phyloP scores from a whole-genome alignment of 495 filamentous ascomycete genomes.

The Neurospora sp. region DNA sequence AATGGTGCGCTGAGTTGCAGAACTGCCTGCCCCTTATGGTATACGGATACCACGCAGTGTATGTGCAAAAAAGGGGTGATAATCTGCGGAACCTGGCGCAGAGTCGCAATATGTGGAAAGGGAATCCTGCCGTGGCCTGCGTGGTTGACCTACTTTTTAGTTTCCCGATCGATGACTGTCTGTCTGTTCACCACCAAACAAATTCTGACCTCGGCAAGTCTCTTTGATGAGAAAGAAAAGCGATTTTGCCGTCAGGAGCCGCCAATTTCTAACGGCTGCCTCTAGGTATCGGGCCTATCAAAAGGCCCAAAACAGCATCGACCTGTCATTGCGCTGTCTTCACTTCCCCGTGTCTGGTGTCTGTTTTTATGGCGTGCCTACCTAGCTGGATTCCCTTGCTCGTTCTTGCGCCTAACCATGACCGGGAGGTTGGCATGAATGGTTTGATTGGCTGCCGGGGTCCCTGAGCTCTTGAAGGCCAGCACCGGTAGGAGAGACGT shows the following conservation, averaged over 20 bases:
- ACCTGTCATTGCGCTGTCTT: neutral
- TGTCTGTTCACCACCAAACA: neutral
- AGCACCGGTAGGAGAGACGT: neutral
- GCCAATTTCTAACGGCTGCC: neutral
- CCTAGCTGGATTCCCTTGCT: neutral
- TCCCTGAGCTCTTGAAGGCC: neutral
- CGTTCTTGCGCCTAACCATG: neutral
- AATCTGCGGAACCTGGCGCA: neutral
- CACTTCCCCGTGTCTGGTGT: neutral
- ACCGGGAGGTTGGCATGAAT: neutral
- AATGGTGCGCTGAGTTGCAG: neutral
- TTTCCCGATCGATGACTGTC: neutral
- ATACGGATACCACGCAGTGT: neutral
- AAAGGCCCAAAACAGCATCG: neutral
- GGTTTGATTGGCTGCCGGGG: neutral
- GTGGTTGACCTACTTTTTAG: neutral
- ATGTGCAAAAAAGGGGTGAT: neutral
- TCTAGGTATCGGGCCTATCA: neutral
- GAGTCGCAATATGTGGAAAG: neutral
- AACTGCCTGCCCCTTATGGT: neutral
- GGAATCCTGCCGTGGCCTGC: neutral
- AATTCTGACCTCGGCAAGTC: neutral
- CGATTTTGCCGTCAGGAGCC: neutral
- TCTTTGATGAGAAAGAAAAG: neutral
- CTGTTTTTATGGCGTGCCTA: too few species aligned